Evolutionary conservation across 805 yeast species (phyloP), one percentile per base, ranked within the genome.

Genomic region (Starmerella scarabaei): DNA sequence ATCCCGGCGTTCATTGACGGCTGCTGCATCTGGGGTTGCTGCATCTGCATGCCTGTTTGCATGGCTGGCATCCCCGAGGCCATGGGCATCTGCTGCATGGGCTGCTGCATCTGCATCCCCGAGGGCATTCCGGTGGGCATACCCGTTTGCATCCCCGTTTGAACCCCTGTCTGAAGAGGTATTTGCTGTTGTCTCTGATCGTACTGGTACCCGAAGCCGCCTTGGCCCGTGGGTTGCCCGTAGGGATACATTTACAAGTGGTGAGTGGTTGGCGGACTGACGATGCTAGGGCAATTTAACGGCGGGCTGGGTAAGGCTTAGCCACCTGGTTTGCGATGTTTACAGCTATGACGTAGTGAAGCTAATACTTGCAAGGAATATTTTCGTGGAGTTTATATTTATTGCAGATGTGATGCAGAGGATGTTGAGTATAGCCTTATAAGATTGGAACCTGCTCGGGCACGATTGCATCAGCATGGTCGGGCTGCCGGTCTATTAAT

Each of bases 191-290:
- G 36, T 21, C 26, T 26, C 41, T 41, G 48, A 29, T 29, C 26
- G 37, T 48, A 44, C 42, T 37, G 36, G 36, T 35, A 44, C 18
- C 44, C 44, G 30, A 32, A 44, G 21, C 44, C 44, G 28, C 42
- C 42, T 19, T 39, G 42, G 35, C 35, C 44, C 15, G 34, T 39
- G 28, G 47, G 45, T 42, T 42, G 47, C 32, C 48, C 47, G 47
- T 44, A 43, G 15, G 45, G 47, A 36, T 40, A 47, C 46, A 40
- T 42, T 20, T 23, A n/a, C n/a, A n/a, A n/a, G n/a, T n/a, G n/a
- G n/a, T n/a, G n/a, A n/a, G n/a, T n/a, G n/a, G n/a, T n/a, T n/a
- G n/a, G n/a, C n/a, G n/a, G n/a, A n/a, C n/a, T n/a, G n/a, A n/a
- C n/a, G n/a, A n/a, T n/a, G n/a, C n/a, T n/a, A n/a, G n/a, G n/a